These are phyloP conservation scores for Eucalyptus pauciflora DNA, from an alignment of 345 rosid species.

Conservation along the genomic window DNA sequence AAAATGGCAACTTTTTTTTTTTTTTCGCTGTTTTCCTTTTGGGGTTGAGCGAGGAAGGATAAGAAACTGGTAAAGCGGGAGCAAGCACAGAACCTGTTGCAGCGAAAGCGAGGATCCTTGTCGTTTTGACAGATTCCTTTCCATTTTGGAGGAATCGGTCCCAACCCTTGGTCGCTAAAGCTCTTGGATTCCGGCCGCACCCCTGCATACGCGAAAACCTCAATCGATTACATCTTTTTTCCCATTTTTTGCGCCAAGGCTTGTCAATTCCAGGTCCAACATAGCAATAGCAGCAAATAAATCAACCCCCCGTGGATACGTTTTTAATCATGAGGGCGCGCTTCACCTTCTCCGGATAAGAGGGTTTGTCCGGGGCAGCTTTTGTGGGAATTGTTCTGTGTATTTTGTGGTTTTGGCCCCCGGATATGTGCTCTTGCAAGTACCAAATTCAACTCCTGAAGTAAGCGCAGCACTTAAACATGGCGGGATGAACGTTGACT, in stretches of 20 bases:
- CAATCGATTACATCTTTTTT: neutral
- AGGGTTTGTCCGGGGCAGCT: neutral
- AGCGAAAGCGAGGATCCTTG: conserved; percentile 33
- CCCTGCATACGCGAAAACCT: conserved; percentile 21
- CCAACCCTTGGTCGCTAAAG: conserved; percentile 60
- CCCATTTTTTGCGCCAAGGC: neutral
- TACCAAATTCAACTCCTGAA: neutral
- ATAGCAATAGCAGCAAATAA: neutral
- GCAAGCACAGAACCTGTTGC: conserved; percentile 44
- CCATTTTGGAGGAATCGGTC: conserved; percentile 85
- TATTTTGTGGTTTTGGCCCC: neutral
- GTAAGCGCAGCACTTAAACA: neutral
- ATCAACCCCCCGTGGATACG: neutral
- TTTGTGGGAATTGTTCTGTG: neutral
- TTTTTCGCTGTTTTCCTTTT: neutral
- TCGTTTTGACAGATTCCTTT: conserved; percentile 65
- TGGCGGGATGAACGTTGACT: neutral
- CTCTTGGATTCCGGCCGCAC: conserved; percentile 94
- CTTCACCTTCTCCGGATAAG: neutral
- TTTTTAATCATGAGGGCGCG: neutral
- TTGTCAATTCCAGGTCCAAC: neutral
- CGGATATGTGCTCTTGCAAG: neutral
- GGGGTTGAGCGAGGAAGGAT: neutral
- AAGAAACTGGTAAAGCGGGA: neutral
- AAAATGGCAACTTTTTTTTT: neutral